These are phyloP conservation scores for Chaetomium tenue DNA, from an alignment of 495 filamentous ascomycete genomes.

Conservation along the genomic window DNA sequence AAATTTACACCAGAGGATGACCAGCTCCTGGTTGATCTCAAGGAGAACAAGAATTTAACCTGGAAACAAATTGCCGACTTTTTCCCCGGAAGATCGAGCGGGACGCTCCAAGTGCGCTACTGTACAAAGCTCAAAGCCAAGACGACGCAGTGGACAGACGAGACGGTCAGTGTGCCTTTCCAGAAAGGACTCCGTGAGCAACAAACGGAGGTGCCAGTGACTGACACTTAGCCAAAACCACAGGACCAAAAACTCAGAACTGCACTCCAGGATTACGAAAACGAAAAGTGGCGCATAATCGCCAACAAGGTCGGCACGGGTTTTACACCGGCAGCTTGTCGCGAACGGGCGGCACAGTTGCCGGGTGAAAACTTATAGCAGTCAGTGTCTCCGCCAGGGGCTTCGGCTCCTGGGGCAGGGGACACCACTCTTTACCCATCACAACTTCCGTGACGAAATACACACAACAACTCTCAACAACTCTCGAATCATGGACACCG, in stretches of 20 bases:
- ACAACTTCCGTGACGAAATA: constrained; percentile 37
- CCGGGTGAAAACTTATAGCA: constrained; percentile 53
- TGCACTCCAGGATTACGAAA: constrained; percentile 83
- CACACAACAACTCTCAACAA: too few species aligned
- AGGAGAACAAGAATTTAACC: constrained; percentile 86
- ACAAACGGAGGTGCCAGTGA: background rate
- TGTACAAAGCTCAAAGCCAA: constrained; percentile 92
- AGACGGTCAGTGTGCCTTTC: constrained; percentile 63
- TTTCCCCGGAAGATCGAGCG: constrained; percentile 83
- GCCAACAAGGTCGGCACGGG: constrained; percentile 82
- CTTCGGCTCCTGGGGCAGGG: constrained; percentile 52
- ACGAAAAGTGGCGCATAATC: constrained; percentile 85
- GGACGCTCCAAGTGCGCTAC: constrained; percentile 88
- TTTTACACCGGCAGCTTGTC: constrained; percentile 80
- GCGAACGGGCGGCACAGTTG: constrained; percentile 69
- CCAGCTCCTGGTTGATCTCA: constrained; percentile 75
- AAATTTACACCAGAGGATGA: constrained; percentile 92
- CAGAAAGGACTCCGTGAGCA: background rate
- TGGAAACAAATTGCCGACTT: constrained; percentile 97
- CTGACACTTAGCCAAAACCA: constrained; percentile 27
- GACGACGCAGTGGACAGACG: constrained; percentile 86
- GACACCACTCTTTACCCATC: constrained; percentile 47
- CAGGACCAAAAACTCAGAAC: constrained; percentile 75
- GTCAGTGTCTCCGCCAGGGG: constrained; percentile 54
- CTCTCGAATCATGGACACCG: background rate